Base-by-base conservation (phyloP, 495 filamentous ascomycete genomes). In the Monascus purpureus region DNA sequence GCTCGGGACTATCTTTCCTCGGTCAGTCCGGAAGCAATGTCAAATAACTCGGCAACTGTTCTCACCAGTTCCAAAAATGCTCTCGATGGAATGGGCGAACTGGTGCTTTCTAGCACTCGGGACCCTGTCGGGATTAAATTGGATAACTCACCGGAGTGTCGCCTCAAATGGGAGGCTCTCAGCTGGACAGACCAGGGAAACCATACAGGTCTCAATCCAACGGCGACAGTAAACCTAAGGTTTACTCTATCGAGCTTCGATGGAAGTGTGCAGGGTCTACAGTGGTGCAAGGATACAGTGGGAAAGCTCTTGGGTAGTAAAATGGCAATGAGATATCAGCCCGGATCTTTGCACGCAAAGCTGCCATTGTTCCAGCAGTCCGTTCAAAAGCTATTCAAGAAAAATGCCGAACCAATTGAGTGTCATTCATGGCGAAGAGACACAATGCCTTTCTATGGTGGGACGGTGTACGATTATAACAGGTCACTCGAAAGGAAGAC, bases 261-360 rank as follows among this genome's bases (percentile, higher is more conserved):
- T 4, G 19, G 25, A 17, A 13, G 8, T 2, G 4, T 16, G 9
- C 14, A 19, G 4, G 14, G 27, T 13, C 9, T 27, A 13, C 15
- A 14, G 14, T 22, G 19, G 13, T 37, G 35, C 23, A 13, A 37
- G 11, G 17, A 18, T 9, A 2, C 13, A 13, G 13, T 37, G 16
- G 29, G 31, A 31, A 22, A 32, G n/a, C 23, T 37, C 22, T 13
- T 37, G n/a, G n/a, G n/a, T n/a, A n/a, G n/a, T n/a, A n/a, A n/a
- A n/a, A n/a, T n/a, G n/a, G n/a, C n/a, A n/a, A n/a, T n/a, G n/a
- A n/a, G n/a, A n/a, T n/a, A n/a, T n/a, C n/a, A n/a, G n/a, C n/a
- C n/a, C n/a, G n/a, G n/a, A n/a, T n/a, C n/a, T n/a, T n/a, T n/a
- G n/a, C n/a, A n/a, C n/a, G n/a, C n/a, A n/a, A n/a, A n/a, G n/a